Base-by-base conservation (phyloP, 176 grass and related monocot species). In the Hsuehochloa calcarea region DNA sequence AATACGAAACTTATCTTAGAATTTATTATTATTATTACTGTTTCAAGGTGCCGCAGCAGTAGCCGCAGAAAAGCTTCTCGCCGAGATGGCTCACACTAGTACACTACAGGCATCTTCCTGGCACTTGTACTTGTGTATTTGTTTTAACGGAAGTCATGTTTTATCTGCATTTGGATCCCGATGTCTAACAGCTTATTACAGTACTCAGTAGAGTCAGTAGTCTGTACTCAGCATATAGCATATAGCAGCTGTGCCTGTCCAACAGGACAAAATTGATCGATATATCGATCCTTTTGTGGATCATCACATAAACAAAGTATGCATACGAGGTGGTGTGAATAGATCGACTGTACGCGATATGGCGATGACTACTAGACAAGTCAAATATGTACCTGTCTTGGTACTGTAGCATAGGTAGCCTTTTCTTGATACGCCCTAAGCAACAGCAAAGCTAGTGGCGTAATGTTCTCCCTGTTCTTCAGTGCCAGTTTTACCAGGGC, bases 371-470 rank as follows among this genome's bases (percentile, higher is more conserved):
- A 39, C 12, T 10, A 75, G 1, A 58, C 8, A 62, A 23, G 73
- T 78, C 65, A 71, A 88, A 43, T 51, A 19, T 49, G n/a, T 44
- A 43, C 4, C 26, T 26, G 25, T 4, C 19, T 38, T 50, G 68
- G 39, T 40, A 37, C 68, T 80, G 22, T 41, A 19, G 16, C 3
- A 22, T 62, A 65, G 60, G 38, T 47, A 89, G 40, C 27, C 29
- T 74, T 84, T 66, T 72, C 40, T n/a, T 35, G 87, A 80, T 70
- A 85, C 11, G 88, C 16, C 70, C 69, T 89, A 80, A 68, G 70
- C 62, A 75, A 80, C 50, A 88, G 54, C 51, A 56, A 20, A 27
- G 39, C 58, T 79, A 78, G 47, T 39, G 27, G 49, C 23, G 37
- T 41, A 75, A 66, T 70, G 37, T 68, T 29, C 63, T 3, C 37